phyloP scores from a whole-genome alignment of 306 rosid genomes.

The Castanospermum australe region DNA sequence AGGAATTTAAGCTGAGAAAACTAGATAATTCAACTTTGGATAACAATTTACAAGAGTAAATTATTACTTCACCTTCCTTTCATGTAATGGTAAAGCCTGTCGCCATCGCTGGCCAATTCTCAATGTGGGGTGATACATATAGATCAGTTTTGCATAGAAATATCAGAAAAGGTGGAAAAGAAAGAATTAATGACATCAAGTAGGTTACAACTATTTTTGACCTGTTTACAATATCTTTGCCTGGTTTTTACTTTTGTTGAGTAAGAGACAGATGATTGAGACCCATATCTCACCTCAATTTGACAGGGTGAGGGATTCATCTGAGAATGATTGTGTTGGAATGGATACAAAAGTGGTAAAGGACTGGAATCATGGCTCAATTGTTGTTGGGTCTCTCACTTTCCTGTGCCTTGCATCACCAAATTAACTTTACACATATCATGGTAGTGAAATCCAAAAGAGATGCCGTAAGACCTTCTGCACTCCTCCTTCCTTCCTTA shows the following conservation, averaged over 20 bases:
- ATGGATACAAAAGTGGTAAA: constrained; percentile 54
- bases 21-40: background rate
- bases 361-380: constrained; percentile 49
- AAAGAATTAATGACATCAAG: background rate
- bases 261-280: constrained; percentile 51
- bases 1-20: too few species aligned
- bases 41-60: background rate
- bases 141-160: background rate
- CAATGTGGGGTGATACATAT: background rate
- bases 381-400: constrained; percentile 38
- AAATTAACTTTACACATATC: constrained; percentile 30
- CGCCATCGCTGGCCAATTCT: constrained; percentile 3
- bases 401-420: constrained; percentile 29
- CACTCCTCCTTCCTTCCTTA: background rate
- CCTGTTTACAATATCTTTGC: background rate
- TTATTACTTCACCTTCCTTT: background rate
- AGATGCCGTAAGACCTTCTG: constrained; percentile 13
- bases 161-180: background rate
- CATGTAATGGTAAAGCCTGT: constrained; percentile 3
- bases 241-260: constrained; percentile 32
- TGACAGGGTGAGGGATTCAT: constrained; percentile 41
- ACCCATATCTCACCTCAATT: constrained; percentile 35
- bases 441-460: constrained; percentile 28
- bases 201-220: background rate
- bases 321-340: constrained; percentile 70